These are phyloP conservation scores for Leptosphaerulina australis DNA, from an alignment of 2,329 filamentous ascomycete genomes.

Conservation along the genomic window DNA sequence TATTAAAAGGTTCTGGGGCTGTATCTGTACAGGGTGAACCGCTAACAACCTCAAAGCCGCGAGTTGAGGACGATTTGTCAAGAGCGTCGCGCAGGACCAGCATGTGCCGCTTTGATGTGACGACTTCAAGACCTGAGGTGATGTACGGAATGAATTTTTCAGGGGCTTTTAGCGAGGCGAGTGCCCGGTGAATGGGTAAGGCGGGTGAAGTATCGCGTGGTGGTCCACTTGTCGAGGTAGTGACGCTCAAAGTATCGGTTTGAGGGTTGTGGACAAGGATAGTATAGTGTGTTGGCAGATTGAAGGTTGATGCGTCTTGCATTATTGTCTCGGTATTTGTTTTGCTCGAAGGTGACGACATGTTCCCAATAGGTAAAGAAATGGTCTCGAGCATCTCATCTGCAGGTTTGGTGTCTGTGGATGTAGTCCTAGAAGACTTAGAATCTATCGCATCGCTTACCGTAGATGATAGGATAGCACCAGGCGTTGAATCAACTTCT, in stretches of 20 bases:
- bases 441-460: background rate
- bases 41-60: constrained; percentile 12
- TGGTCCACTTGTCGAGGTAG: constrained; percentile 29
- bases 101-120: constrained; percentile 38
- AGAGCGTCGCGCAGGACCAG: constrained; percentile 37
- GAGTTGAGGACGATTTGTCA: constrained; percentile 13
- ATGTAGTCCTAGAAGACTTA: background rate
- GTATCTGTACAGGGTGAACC: background rate
- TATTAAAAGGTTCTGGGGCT: background rate
- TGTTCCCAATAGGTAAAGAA: background rate
- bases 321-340: background rate
- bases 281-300: constrained; percentile 25
- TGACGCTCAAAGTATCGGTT: constrained; percentile 33
- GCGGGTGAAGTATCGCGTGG: constrained; percentile 20
- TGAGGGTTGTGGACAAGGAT: constrained; percentile 38
- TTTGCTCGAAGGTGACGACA: background rate
- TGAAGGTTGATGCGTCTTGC: background rate
- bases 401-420: background rate
- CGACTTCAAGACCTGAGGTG: constrained; percentile 32
- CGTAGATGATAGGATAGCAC: background rate
- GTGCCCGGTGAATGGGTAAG: constrained; percentile 38
- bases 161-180: constrained; percentile 35
- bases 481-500: background rate
- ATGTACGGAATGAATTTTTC: constrained; percentile 43
- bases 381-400: background rate